These are phyloP conservation scores for Tricholoma flavovirens DNA, from an alignment of 768 basidiomycete species.

Conservation along the genomic window DNA sequence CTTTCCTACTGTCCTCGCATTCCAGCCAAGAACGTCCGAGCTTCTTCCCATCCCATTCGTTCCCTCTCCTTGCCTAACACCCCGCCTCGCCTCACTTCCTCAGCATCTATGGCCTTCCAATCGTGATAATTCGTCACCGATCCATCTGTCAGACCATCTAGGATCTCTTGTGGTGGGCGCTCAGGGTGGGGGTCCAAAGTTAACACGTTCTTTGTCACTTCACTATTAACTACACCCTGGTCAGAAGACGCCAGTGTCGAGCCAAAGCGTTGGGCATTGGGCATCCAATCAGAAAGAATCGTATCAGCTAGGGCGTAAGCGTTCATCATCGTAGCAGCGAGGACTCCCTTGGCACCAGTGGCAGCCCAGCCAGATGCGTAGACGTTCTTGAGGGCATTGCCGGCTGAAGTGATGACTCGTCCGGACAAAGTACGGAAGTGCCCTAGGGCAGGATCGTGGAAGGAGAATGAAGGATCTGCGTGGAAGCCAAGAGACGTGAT, in stretches of 20 bases:
- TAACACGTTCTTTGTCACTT: constrained; percentile 21
- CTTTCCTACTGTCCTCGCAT: not conserved
- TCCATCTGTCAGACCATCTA: constrained; percentile 32
- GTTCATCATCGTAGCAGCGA: constrained; percentile 91
- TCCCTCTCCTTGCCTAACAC: constrained; percentile 65
- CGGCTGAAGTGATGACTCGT: constrained; percentile 35
- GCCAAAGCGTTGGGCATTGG: not conserved
- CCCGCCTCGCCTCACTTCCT: constrained; percentile 61
- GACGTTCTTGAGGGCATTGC: constrained; percentile 45
- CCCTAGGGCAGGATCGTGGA: constrained; percentile 49
- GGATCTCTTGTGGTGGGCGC: constrained; percentile 42
- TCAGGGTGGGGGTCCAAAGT: constrained; percentile 37
- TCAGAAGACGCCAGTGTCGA: constrained; percentile 8
- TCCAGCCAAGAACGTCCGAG: constrained; percentile 22
- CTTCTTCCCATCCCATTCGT: constrained; percentile 68
- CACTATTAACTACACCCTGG: constrained; percentile 6
- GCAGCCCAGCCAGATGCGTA: constrained; percentile 96
- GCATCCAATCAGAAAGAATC: constrained; percentile 53
- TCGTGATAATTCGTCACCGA: constrained; percentile 58
- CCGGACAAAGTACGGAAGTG: constrained; percentile 53
- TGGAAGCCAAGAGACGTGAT: constrained; percentile 87
- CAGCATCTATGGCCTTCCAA: constrained; percentile 71
- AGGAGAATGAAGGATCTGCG: constrained; percentile 53
- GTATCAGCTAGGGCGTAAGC: constrained; percentile 75
- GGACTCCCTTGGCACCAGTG: constrained; percentile 83